A percentile compares a stretch with the other conserved stretches of the same genome.
Conservation (phyloP, 1,139 yeast genomes). For the Candida dubliniensis region DNA sequence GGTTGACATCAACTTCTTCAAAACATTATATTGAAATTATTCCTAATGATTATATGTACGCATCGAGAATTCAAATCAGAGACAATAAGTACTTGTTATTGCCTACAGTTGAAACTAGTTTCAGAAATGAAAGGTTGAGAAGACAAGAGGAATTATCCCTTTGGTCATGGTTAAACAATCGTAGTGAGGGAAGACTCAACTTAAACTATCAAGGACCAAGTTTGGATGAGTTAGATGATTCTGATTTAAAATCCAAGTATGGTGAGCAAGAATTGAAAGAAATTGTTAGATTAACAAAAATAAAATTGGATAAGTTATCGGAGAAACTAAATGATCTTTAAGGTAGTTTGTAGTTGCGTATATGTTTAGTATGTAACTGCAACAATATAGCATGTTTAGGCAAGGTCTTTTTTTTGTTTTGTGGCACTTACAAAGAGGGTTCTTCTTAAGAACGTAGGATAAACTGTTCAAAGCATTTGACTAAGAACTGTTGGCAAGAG, state of each 20-base stretch:
- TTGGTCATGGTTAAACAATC: constrained; percentile 80
- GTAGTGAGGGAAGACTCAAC: constrained; percentile 35
- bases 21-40: constrained; percentile 9
- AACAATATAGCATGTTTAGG: too few relatives aligned
- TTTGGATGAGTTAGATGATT: constrained; percentile 9
- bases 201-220: constrained; percentile 11
- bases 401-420: too few relatives aligned
- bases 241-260: constrained; percentile 18
- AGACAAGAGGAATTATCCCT: constrained; percentile 60
- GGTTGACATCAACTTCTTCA: constrained; percentile 1
- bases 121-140: constrained; percentile 32
- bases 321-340: constrained; percentile 9
- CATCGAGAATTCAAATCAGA: constrained; percentile 30
- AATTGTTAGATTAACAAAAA: constrained; percentile 54
- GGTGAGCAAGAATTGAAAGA: constrained; percentile 54
- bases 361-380: too few relatives aligned
- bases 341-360: too few relatives aligned
- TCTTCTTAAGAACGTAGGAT: too few relatives aligned
- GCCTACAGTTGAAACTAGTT: constrained; percentile 45
- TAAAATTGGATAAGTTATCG: constrained; percentile 39
- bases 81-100: constrained; percentile 45
- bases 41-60: constrained; percentile 11
- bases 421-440: too few relatives aligned
- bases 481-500: too few relatives aligned
- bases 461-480: too few relatives aligned